These are phyloP conservation scores for Hamigera avellanea DNA, from an alignment of 495 filamentous ascomycete genomes.

Conservation along the genomic window DNA sequence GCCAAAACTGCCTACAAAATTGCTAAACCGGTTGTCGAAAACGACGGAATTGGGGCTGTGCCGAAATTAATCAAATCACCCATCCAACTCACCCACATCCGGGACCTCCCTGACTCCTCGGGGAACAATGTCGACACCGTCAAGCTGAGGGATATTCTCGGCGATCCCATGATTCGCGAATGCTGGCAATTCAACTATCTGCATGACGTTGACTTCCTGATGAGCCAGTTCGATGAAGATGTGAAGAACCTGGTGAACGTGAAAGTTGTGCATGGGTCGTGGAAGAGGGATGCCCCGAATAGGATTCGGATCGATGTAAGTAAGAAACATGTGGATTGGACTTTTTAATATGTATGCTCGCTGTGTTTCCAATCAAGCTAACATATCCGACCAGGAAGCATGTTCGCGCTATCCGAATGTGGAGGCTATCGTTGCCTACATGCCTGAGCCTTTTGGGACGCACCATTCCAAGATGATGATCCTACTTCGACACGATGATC, in stretches of 20 bases:
- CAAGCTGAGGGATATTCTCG: slow-evolving; percentile 58
- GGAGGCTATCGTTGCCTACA: slow-evolving; percentile 59
- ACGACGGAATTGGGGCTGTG: too few relatives aligned
- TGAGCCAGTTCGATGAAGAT: slow-evolving; percentile 61
- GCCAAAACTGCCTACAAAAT: too few relatives aligned
- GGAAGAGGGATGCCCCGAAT: slow-evolving; percentile 61
- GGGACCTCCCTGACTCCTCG: slow-evolving; percentile 42
- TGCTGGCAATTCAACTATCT: slow-evolving; percentile 89
- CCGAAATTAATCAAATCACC: slow-evolving; percentile 41
- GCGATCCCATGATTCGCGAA: slow-evolving; percentile 71
- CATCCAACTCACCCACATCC: slow-evolving; percentile 61
- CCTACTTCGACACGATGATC: slow-evolving; percentile 62
- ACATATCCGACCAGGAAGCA: slow-evolving; percentile 34
- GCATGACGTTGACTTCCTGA: slow-evolving; percentile 68
- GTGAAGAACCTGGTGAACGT: slow-evolving; percentile 51
- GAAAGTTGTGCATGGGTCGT: slow-evolving; percentile 77
- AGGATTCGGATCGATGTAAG: slow-evolving; percentile 50
- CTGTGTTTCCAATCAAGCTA: too few relatives aligned
- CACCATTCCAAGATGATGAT: slow-evolving; percentile 87
- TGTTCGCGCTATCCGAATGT: slow-evolving; percentile 56
- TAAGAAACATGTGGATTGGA: not conserved
- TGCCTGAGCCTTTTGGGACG: slow-evolving; percentile 80
- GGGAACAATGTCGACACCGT: slow-evolving; percentile 56
- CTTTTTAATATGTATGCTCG: too few relatives aligned
- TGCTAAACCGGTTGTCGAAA: too few relatives aligned